Base-by-base conservation (phyloP, 352 stramenopile species). In the Achlya hypogyna region DNA sequence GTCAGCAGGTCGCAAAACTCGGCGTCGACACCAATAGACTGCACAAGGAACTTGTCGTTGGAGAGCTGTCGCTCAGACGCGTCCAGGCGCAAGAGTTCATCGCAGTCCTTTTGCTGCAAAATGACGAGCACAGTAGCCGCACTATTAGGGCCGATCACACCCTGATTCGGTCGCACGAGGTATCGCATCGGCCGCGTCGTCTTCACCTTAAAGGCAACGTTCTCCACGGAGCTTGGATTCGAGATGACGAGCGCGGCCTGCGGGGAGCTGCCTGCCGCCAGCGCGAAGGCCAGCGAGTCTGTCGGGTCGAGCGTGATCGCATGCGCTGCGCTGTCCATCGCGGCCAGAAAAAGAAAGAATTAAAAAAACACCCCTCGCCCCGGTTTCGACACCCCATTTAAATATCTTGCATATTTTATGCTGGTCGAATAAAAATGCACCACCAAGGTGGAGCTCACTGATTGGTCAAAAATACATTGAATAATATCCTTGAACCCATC, bases 11-110 rank as follows among this genome's bases (percentile, higher is more conserved):
- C 83, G 68, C 91, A 95, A 71, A 95, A 93, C 60, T 72, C 75
- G 65, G 91, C 84, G 52, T 95, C 84, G 28, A 91, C 81, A 60
- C 79, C 91, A 45, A 91, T 88, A 67, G 81, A 91, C 64, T 95
- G 86, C 42, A 95, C 86, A 4, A 95, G 75, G 62, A 95, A 95
- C 79, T 95, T 95, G 75, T 95, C 86, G 69, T 95, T 95, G 45
- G 83, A 84, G 43, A 93, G 69, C 75, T 87, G 78, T 28, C 86
- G 83, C 71, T 95, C 86, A 0, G 82, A 75, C 5, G 82, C 74
- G 35, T 92, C 84, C 43, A 93, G 65, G 0, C 84, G 84, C 69
- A 91, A 68, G 47, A 95, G 73, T 54, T 95, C 86, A 58, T 95
- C 86, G 63, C 86, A 93, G 72, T 95, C 84, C 59, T 91, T 92